Conservation (phyloP, 331 rosid genomes). For the Malus hybrid region DNA sequence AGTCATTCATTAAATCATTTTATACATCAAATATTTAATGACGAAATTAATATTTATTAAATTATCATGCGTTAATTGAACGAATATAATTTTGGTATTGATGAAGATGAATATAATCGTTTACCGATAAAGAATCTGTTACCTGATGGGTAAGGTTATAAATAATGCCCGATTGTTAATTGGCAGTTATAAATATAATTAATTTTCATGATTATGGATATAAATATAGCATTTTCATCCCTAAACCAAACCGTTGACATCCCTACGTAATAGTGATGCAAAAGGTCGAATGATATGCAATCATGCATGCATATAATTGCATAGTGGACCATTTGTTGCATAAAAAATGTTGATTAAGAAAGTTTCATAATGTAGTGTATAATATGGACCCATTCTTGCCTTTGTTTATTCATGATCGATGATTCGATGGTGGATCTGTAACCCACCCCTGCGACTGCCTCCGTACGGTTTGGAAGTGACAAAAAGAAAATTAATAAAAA, state of each 20-base stretch:
- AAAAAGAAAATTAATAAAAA: not conserved
- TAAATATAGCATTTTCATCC: too few species aligned
- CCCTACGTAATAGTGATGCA: too few species aligned
- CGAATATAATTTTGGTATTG: too few species aligned
- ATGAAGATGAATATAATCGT: too few species aligned
- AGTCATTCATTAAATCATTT: too few species aligned
- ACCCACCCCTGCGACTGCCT: not conserved
- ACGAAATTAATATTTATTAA: too few species aligned
- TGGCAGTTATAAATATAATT: fast-evolving
- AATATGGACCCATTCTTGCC: not conserved
- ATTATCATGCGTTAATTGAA: too few species aligned
- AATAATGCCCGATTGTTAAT: too few species aligned
- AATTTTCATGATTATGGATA: fast-evolving
- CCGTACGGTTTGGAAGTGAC: not conserved
- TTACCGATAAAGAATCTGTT: fast-evolving
- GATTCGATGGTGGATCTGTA: not conserved
- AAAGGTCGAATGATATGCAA: not conserved
- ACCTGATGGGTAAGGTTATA: too few species aligned
- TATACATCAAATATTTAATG: too few species aligned
- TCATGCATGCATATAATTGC: not conserved
- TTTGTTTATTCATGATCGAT: not conserved
- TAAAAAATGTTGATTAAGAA: not conserved
- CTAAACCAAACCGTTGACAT: too few species aligned
- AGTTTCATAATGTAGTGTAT: not conserved
- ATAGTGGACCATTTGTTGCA: not conserved